Percentiles rank a stretch among this genome's conserved stretches.
These are phyloP conservation scores for Phlegmacium glaucopus DNA, from an alignment of 768 basidiomycete species.

Conservation along the genomic window DNA sequence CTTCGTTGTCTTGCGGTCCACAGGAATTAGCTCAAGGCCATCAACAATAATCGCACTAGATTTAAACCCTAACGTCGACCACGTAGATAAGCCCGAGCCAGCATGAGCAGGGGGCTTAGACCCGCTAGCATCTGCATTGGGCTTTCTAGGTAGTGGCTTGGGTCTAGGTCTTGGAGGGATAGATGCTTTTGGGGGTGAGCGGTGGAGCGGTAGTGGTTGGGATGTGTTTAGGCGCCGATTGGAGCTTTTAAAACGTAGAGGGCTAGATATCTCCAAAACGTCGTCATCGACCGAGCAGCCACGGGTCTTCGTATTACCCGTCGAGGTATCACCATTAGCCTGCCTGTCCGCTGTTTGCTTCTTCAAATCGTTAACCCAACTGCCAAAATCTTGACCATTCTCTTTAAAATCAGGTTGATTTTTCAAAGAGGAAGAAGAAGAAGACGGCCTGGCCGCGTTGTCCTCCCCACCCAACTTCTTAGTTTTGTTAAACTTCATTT, in stretches of 20 bases:
- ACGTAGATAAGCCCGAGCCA: neutral
- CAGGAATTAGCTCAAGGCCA: neutral
- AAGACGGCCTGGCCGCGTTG: slow-evolving; percentile 1
- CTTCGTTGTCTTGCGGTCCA: too few species aligned
- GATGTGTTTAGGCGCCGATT: slow-evolving; percentile 7
- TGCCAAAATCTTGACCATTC: neutral
- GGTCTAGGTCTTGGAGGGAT: neutral
- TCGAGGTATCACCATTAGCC: neutral
- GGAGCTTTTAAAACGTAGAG: slow-evolving; percentile 9
- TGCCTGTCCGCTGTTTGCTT: neutral
- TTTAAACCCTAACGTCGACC: neutral
- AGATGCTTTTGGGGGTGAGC: neutral
- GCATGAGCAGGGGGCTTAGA: neutral
- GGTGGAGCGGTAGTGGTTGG: neutral
- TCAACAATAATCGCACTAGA: neutral
- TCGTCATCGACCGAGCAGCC: neutral
- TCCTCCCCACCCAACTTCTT: slow-evolving; percentile 13
- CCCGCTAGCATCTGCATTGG: neutral
- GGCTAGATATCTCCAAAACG: slow-evolving; percentile 1
- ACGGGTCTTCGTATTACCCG: neutral
- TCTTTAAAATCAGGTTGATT: slow-evolving; percentile 8
- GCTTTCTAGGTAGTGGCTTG: slow-evolving; percentile 1
- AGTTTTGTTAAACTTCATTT: slow-evolving; percentile 34
- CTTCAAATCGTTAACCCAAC: neutral
- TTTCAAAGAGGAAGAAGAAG: slow-evolving; percentile 2